These are phyloP conservation scores for Purpureocillium takamizusanense DNA, from an alignment of 2,329 filamentous ascomycete species.

Conservation along the genomic window DNA sequence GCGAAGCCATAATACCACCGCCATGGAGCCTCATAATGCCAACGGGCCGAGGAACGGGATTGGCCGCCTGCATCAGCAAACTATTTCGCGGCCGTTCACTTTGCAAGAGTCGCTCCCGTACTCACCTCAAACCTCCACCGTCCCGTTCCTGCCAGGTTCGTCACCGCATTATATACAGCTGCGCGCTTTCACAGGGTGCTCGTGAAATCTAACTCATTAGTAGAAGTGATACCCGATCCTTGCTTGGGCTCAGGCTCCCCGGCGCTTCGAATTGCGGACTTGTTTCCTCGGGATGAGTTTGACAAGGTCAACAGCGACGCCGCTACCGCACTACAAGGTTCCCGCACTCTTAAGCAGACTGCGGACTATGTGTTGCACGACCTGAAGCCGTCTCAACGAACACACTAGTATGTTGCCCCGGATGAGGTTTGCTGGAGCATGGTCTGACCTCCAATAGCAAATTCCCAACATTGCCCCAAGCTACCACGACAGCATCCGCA, in stretches of 20 bases:
- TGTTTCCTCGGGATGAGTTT: conserved; percentile 46
- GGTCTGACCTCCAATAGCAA: conserved; percentile 35
- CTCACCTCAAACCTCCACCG: conserved; percentile 71
- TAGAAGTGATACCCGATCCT: conserved; percentile 59
- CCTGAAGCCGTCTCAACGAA: conserved; percentile 60
- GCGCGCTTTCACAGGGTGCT: background rate
- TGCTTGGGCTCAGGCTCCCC: conserved; percentile 47
- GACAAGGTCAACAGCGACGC: conserved; percentile 66
- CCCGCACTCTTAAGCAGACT: conserved; percentile 60
- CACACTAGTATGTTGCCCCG: conserved; percentile 48
- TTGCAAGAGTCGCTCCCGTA: conserved; percentile 73
- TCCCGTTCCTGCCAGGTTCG: conserved; percentile 68
- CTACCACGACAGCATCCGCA: conserved; percentile 10
- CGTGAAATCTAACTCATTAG: conserved; percentile 3
- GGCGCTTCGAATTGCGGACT: conserved; percentile 38
- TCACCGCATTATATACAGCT: conserved; percentile 3
- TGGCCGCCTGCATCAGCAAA: conserved; percentile 13
- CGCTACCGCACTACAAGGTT: conserved; percentile 44
- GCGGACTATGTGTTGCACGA: conserved; percentile 68
- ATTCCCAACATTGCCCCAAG: conserved; percentile 30
- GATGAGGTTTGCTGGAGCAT: background rate
- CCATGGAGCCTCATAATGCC: conserved; percentile 19
- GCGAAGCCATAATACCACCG: conserved; percentile 18
- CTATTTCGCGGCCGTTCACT: conserved; percentile 40
- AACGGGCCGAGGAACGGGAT: conserved; percentile 25